Evolutionary conservation across 345 rosid genomes (phyloP), one percentile per base, ranked within the genome.

Genomic region (Ailanthus altissimus): DNA sequence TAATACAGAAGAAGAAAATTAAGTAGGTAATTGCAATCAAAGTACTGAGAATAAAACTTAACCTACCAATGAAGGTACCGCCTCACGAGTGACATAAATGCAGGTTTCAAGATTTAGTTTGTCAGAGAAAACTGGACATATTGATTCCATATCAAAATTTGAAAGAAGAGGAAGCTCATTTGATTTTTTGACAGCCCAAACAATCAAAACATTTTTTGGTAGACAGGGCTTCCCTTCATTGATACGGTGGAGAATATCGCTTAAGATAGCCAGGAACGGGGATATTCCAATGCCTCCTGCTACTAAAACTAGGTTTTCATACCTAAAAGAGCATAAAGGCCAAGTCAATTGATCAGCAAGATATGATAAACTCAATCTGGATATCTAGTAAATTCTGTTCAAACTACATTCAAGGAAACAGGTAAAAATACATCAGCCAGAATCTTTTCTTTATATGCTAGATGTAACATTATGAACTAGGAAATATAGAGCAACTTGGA

Each of bases 221-320:
- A 83, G 82, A 81, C 99, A 95, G 40, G 88, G 84, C 73, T 83
- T 89, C 18, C 90, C 93, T 78, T 90, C 90, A 62, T 85, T 83
- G 36, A 83, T 66, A 16, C 97, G 88, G 79, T 89, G 97, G 72
- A 92, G 80, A 82, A 95, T 78, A 73, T 95, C 97, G 38, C 94
- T 89, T 84, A 93, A 38, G 80, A 95, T 87, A 46, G 98, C 98
- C 56, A 95, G 70, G 85, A 95, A 90, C 0, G 99, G 99, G 20
- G 98, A 89, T 77, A 95, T 90, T 49, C 98, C 99, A 47, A 92
- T 93, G 60, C 99, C 98, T 73, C 99, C 99, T 2, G 98, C 99
- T 18, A 95, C 94, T 76, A 95, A 81, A 59, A 95, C 77, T 54
- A 95, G 87, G 88, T 90, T 89, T 79, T 93, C 93, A 25, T 93